Conservation (phyloP, 495 filamentous ascomycete genomes). For the Aspergillus indologenus region DNA sequence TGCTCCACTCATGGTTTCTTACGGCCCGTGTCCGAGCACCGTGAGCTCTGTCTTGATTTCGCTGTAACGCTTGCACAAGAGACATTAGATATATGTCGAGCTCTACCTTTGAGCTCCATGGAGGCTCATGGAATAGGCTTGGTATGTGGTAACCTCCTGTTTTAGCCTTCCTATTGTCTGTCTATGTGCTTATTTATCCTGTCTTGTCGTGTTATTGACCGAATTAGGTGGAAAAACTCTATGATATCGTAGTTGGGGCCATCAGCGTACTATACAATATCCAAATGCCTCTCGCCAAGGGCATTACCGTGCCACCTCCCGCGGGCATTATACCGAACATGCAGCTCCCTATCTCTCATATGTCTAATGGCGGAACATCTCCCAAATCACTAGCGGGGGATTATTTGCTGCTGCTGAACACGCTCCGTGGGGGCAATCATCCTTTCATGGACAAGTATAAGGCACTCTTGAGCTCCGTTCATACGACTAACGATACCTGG, state of each 20-base stretch:
- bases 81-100: constrained; percentile 61
- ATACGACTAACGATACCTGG: constrained; percentile 25
- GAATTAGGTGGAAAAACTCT: constrained; percentile 40
- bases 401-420: constrained; percentile 34
- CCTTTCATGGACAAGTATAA: constrained; percentile 38
- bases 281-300: constrained; percentile 23
- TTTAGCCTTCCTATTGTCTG: background rate
- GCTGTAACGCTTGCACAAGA: constrained; percentile 67
- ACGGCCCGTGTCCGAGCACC: constrained; percentile 49
- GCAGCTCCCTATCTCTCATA: constrained; percentile 14
- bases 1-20: constrained; percentile 54
- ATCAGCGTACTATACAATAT: constrained; percentile 35
- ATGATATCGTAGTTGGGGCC: constrained; percentile 41
- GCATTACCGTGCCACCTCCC: constrained; percentile 1
- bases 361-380: background rate
- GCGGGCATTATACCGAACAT: background rate
- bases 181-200: too few species aligned
- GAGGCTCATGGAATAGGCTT: constrained; percentile 71
- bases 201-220: too few species aligned
- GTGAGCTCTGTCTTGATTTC: constrained; percentile 61
- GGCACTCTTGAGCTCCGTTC: constrained; percentile 29
- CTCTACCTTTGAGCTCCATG: constrained; percentile 59
- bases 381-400: constrained; percentile 33
- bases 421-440: constrained; percentile 41
- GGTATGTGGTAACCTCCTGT: constrained; percentile 42